Conservation (phyloP, 2,329 filamentous ascomycete genomes). For the Nothopassalora personata region DNA sequence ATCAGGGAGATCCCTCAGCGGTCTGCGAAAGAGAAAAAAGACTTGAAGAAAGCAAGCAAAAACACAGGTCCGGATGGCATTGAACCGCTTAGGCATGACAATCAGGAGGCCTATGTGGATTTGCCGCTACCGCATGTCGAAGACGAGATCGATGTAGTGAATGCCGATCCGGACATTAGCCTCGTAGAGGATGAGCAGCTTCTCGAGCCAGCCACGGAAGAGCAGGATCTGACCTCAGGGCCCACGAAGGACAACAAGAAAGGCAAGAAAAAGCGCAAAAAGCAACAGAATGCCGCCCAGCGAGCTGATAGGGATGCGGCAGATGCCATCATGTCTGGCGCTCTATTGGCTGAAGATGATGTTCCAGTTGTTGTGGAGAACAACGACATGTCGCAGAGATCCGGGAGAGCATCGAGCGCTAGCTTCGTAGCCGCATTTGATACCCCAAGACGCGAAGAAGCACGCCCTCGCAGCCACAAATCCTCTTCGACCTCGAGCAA, state of each 20-base stretch:
- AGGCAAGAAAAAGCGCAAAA: slow-evolving; percentile 1
- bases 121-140: neutral
- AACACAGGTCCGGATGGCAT: neutral
- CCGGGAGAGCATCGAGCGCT: slow-evolving; percentile 8
- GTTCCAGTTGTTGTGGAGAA: neutral
- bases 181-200: neutral
- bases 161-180: neutral
- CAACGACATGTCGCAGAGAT: neutral
- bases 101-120: neutral
- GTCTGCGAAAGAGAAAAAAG: neutral
- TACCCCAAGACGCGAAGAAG: neutral
- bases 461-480: slow-evolving; percentile 7
- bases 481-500: neutral
- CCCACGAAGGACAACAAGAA: neutral
- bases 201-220: neutral
- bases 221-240: neutral
- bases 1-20: neutral
- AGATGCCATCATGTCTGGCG: slow-evolving; percentile 24
- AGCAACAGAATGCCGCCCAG: neutral
- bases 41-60: neutral
- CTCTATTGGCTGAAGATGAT: slow-evolving; percentile 8
- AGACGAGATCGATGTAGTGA: neutral
- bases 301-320: slow-evolving; percentile 7
- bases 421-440: neutral
- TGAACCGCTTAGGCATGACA: neutral